phyloP scores from a whole-genome alignment of 164 flowering plant species.

The Taxillus chinensis region DNA sequence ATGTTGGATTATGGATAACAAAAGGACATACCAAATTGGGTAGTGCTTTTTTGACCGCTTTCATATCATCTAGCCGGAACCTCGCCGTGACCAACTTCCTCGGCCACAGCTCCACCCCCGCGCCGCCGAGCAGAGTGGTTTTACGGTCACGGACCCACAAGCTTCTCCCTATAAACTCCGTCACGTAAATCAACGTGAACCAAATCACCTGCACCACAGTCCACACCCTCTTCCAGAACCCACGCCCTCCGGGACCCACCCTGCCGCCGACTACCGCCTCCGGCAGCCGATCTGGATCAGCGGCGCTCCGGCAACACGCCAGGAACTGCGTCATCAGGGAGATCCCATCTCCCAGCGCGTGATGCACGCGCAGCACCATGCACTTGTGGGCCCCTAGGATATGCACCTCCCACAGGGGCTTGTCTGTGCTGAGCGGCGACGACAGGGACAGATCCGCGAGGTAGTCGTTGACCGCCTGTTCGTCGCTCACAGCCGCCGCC shows the following conservation, averaged over 20 bases:
- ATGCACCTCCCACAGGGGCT: slow-evolving; percentile 72
- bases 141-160: slow-evolving; percentile 36
- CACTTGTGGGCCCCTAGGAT: slow-evolving; percentile 28
- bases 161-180: slow-evolving; percentile 23
- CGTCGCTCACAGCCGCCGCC: slow-evolving; percentile 27
- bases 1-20: too few relatives aligned
- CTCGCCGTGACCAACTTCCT: slow-evolving; percentile 51
- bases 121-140: slow-evolving; percentile 44
- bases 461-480: slow-evolving; percentile 31
- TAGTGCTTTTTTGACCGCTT: slow-evolving; percentile 42
- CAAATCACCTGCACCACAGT: slow-evolving; percentile 18
- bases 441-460: slow-evolving; percentile 46
- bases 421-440: slow-evolving; percentile 30
- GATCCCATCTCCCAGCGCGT: slow-evolving; percentile 65
- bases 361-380: slow-evolving; percentile 43
- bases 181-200: slow-evolving; percentile 25
- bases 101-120: slow-evolving; percentile 77
- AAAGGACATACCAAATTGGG: slow-evolving; percentile 30
- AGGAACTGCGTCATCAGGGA: slow-evolving; percentile 56
- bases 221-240: slow-evolving; percentile 8
- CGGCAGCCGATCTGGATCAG: slow-evolving; percentile 22
- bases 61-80: slow-evolving; percentile 51
- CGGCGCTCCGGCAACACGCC: slow-evolving; percentile 28
- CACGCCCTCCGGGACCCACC: neutral
- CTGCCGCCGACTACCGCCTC: neutral